phyloP scores from a whole-genome alignment of 495 filamentous ascomycete species.

The Chaetomidium leptoderma region DNA sequence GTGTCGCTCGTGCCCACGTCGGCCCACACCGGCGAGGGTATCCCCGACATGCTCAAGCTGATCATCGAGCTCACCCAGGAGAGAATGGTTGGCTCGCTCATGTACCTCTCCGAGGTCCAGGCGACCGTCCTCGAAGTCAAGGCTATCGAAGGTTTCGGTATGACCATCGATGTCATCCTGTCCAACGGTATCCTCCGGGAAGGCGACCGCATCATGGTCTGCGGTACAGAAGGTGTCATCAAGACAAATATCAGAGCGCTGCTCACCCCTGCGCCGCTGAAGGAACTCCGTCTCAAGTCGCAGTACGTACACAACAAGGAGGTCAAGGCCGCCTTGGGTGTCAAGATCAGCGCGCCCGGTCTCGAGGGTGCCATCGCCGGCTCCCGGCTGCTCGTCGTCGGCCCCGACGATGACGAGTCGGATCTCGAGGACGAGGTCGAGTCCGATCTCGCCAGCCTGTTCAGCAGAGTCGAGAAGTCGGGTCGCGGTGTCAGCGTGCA shows the following conservation, averaged over 20 bases:
- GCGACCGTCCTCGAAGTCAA: slow-evolving; percentile 98
- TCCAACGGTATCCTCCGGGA: slow-evolving; percentile 94
- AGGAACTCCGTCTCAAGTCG: slow-evolving; percentile 88
- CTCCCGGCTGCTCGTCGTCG: slow-evolving; percentile 88
- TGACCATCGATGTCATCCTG: slow-evolving; percentile 96
- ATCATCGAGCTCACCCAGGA: slow-evolving; percentile 89
- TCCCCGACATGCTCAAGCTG: slow-evolving; percentile 98
- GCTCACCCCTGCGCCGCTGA: slow-evolving; percentile 88
- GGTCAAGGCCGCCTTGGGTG: slow-evolving; percentile 95
- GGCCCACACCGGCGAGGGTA: slow-evolving; percentile 95
- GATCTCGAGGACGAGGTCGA: slow-evolving; percentile 96
- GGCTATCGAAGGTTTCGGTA: slow-evolving; percentile 96
- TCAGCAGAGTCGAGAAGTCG: slow-evolving; percentile 82
- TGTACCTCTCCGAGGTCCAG: slow-evolving; percentile 98
- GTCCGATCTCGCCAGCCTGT: slow-evolving; percentile 86
- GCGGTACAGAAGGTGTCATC: slow-evolving; percentile 92
- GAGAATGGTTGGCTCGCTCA: slow-evolving; percentile 93
- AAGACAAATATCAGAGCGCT: slow-evolving; percentile 94
- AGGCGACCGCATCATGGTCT: slow-evolving; percentile 91
- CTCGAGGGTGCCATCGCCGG: slow-evolving; percentile 96
- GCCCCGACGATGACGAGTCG: slow-evolving; percentile 92
- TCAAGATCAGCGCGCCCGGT: slow-evolving; percentile 96
- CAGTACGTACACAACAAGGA: slow-evolving; percentile 98
- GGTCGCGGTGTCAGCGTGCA: slow-evolving; percentile 95
- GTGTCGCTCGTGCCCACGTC: slow-evolving; percentile 96